Conservation (phyloP, 495 filamentous ascomycete species). For the Neurospora sp. region DNA sequence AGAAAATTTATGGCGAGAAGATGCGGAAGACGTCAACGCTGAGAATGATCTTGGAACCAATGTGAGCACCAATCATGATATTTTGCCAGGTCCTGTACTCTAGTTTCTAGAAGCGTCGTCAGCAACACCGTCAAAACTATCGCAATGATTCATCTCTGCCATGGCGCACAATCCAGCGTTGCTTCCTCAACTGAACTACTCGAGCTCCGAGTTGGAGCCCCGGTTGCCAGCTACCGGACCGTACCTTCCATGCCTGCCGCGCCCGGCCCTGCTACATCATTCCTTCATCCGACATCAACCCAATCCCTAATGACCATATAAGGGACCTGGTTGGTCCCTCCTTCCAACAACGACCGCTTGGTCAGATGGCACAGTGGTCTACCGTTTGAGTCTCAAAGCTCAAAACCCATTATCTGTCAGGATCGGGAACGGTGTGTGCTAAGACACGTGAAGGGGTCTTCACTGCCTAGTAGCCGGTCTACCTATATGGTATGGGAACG, state of each 20-base stretch:
- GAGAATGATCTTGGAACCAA: background rate
- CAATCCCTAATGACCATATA: background rate
- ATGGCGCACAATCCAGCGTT: no score
- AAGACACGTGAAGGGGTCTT: background rate
- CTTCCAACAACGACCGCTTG: background rate
- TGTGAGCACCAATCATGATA: no score
- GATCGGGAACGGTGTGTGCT: background rate
- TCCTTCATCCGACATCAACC: background rate
- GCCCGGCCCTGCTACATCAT: background rate
- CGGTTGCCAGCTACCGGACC: background rate
- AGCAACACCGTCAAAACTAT: background rate
- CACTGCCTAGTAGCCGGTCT: background rate
- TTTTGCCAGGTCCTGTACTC: background rate
- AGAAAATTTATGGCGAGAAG: background rate
- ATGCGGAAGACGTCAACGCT: background rate
- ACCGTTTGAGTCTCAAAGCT: background rate
- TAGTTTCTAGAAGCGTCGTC: background rate
- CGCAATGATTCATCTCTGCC: no score
- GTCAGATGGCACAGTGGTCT: background rate
- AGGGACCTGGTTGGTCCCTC: background rate
- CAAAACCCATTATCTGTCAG: background rate
- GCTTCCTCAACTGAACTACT: background rate
- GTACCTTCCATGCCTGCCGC: background rate
- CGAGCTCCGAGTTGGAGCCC: background rate
- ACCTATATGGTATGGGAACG: background rate